Evolutionary conservation across 2,329 filamentous ascomycete genomes (phyloP).

Genomic region (Trichophyton equinum): DNA sequence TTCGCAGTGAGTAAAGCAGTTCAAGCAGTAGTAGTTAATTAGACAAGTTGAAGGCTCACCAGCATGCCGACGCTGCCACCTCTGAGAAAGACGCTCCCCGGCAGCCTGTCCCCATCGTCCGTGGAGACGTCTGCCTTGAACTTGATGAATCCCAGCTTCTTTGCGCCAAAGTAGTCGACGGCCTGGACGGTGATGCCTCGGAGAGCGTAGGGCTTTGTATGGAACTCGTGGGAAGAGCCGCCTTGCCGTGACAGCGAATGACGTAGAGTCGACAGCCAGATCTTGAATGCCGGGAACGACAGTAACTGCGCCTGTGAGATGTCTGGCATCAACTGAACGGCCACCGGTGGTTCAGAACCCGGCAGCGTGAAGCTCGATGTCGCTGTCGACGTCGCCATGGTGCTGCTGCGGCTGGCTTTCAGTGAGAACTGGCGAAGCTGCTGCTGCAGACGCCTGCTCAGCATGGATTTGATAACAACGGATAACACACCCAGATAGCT

Average conservation of each 20-base stretch:
- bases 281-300: constrained; percentile 42
- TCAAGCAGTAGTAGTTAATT: background rate
- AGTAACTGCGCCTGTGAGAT: constrained; percentile 35
- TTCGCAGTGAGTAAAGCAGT: background rate
- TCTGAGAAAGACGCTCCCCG: constrained; percentile 45
- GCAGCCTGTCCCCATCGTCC: constrained; percentile 38
- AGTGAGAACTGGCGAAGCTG: background rate
- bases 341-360: constrained; percentile 19
- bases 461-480: too few relatives aligned
- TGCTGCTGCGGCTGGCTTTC: background rate
- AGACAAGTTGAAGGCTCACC: constrained; percentile 22
- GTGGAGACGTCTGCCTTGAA: constrained; percentile 43
- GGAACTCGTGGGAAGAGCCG: constrained; percentile 37
- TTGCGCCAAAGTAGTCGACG: constrained; percentile 40
- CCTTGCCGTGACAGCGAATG: constrained; percentile 38
- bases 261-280: constrained; percentile 41
- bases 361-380: constrained; percentile 28
- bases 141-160: constrained; percentile 45
- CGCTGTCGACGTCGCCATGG: constrained; percentile 32
- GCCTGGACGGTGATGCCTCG: constrained; percentile 42
- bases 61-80: constrained; percentile 48
- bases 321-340: constrained; percentile 33
- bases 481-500: too few relatives aligned
- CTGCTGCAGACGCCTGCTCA: background rate
- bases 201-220: constrained; percentile 40